Evolutionary conservation across 2,329 filamentous ascomycete species (phyloP), one percentile per base, ranked within the genome.

Genomic region (Talaromyces sp.): DNA sequence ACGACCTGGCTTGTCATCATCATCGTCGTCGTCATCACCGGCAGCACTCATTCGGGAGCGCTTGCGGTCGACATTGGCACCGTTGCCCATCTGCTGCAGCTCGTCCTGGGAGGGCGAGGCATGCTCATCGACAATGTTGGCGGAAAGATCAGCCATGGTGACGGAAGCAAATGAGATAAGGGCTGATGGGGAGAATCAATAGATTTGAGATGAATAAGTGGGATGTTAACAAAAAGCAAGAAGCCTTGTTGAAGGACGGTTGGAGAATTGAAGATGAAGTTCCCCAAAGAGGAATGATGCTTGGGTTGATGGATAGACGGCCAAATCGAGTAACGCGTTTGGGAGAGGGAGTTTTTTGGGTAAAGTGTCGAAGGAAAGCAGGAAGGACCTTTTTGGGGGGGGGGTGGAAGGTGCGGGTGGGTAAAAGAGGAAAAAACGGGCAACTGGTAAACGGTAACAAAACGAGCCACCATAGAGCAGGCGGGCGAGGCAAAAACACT

Each of bases 1-100:
- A 79, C 95, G 93, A 75, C 92, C 92, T 67, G 92, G 92, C 87
- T 98, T 98, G 79, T 97, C 93, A 71, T 96, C 93, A 71, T 98
- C 93, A 68, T 98, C 95, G 68, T 98, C 93, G 69, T 98, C 95
- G 75, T 98, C 95, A 76, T 98, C 93, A 72, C 88, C 88, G 60
- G 88, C 85, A 70, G 89, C 81, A 72, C 81, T 88, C 67, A 90
- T 87, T 75, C 95, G 91, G 78, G 85, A 86, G 72, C 93, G 92
- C 85, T 98, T 98, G 78, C 81, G 85, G 74, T 93, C 90, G 73
- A 83, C 82, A 70, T 81, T 39, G 44, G 55, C 82, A 71, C 89
- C 90, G 81, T 93, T 92, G 69, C 71, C 68, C 71, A 73, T 67
- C 67, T 76, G 83, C 69, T 84, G 80, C 73, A 91, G 87, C 69